phyloP scores from a whole-genome alignment of 2,329 filamentous ascomycete species.

The Camillea tinctor region DNA sequence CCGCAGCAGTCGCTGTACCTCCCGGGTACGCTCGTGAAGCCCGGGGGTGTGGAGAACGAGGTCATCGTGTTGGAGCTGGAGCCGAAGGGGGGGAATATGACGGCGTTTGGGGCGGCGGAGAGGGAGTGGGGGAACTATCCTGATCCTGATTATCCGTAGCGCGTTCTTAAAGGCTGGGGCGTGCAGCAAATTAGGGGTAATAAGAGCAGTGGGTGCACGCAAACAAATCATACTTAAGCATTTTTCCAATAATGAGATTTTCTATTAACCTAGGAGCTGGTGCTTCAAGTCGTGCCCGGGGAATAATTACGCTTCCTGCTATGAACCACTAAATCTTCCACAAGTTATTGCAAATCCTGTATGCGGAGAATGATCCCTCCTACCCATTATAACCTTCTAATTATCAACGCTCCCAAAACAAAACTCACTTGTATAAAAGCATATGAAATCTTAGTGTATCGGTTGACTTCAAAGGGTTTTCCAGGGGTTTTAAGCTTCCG shows the following conservation, averaged over 20 bases:
- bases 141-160: slow-evolving; percentile 28
- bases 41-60: slow-evolving; percentile 35
- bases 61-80: slow-evolving; percentile 45
- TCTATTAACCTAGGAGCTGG: too few species aligned
- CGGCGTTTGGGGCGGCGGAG: slow-evolving; percentile 22
- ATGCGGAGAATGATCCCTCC: too few species aligned
- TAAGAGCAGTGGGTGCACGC: too few species aligned
- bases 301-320: too few species aligned
- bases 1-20: slow-evolving; percentile 49
- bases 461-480: not conserved
- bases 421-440: not conserved
- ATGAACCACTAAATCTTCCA: too few species aligned
- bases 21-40: slow-evolving; percentile 39
- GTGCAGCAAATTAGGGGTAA: not conserved
- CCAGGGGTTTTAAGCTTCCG: slow-evolving; percentile 24
- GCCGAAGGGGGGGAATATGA: slow-evolving; percentile 27
- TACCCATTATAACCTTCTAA: too few species aligned
- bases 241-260: too few species aligned
- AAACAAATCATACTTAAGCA: too few species aligned
- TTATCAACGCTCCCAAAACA: too few species aligned
- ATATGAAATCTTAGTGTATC: not conserved
- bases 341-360: too few species aligned
- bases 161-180: not conserved
- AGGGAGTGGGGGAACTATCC: slow-evolving; percentile 31
- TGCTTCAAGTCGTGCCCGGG: too few species aligned